A percentile compares a stretch with the other conserved stretches of the same genome.
Conservation (phyloP, 352 stramenopile species). For the Thraustochytrium striatum region DNA sequence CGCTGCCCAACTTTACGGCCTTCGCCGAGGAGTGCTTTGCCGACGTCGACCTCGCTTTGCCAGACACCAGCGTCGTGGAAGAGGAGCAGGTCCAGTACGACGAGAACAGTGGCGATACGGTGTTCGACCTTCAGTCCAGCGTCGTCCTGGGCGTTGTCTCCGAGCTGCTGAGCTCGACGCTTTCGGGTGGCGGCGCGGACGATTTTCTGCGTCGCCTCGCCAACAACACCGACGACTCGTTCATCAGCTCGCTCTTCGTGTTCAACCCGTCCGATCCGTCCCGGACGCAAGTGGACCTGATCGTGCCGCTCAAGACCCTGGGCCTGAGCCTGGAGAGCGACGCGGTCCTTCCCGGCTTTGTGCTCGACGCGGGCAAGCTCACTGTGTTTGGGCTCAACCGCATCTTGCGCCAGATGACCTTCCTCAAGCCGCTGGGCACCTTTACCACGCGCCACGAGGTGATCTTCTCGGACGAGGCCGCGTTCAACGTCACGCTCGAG, state of each 20-base stretch:
- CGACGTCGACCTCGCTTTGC: background rate
- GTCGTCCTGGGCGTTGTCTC: background rate
- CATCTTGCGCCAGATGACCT: background rate
- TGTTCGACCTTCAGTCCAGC: background rate
- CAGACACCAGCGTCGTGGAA: background rate
- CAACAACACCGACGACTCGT: background rate
- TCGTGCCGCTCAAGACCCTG: background rate
- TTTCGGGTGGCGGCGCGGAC: background rate
- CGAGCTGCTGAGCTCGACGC: background rate
- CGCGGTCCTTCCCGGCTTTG: background rate
- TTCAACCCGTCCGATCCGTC: conserved; percentile 6
- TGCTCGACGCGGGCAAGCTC: background rate
- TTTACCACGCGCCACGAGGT: background rate
- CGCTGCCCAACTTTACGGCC: conserved; percentile 6
- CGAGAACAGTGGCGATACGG: background rate
- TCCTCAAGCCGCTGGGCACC: background rate
- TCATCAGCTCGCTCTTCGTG: background rate
- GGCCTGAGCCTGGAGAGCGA: background rate
- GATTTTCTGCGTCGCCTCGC: background rate
- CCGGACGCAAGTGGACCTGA: background rate
- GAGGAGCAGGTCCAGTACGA: background rate
- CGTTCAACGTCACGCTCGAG: background rate
- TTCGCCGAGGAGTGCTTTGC: background rate
- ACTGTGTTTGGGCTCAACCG: background rate
- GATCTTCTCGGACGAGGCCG: background rate